Base-by-base conservation (phyloP, 257 asterid species). In the Gynochthodes officinalis region DNA sequence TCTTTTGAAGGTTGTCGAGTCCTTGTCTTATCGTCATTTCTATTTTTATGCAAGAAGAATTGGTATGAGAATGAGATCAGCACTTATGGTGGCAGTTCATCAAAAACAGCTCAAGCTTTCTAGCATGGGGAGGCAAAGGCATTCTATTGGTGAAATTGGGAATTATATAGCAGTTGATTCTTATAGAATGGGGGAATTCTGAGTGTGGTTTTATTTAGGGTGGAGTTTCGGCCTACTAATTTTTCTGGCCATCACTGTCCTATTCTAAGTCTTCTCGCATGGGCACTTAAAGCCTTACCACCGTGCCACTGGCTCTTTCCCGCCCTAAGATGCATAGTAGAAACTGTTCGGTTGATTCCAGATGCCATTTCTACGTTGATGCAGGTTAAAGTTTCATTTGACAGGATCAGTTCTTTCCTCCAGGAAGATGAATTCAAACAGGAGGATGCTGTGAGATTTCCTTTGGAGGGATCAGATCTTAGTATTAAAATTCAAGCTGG, bases 131-230 rank as follows among this genome's bases (percentile, higher is more conserved):
- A 81, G 87, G 67, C 84, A 46, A 64, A 79, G 82, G 43, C 89
- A 90, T 69, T 86, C 96, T 6, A 82, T 89, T 15, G 95, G 96
- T 1, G 93, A 88, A 71, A 73, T 90, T 63, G 93, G 82, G 44
- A 90, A 90, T 62, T 90, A 90, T 43, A 88, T 90, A 21, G 86
- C 95, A 0, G 89, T 90, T 30, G 96, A 90, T 58, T 89, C 95
- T 35, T 90, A 88, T 52, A 77, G 96, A 46, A 88, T 88, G 95
- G 93, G 96, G 37, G 95, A 90, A 35, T 84, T 72, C 57, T 88
- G 81, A 4, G 72, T 88, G 88, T 88, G 96, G 95, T 66, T 82
- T 21, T 86, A 90, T 32, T 11, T 82, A 0, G 82, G 77, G 23
- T 90, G 95, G 96, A 69, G 72, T 74, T 86, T 81, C 0, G 69